A percentile compares a stretch with the other conserved stretches of the same genome.
phyloP scores from a whole-genome alignment of 106 monocot species.

The Acorus calamus region DNA sequence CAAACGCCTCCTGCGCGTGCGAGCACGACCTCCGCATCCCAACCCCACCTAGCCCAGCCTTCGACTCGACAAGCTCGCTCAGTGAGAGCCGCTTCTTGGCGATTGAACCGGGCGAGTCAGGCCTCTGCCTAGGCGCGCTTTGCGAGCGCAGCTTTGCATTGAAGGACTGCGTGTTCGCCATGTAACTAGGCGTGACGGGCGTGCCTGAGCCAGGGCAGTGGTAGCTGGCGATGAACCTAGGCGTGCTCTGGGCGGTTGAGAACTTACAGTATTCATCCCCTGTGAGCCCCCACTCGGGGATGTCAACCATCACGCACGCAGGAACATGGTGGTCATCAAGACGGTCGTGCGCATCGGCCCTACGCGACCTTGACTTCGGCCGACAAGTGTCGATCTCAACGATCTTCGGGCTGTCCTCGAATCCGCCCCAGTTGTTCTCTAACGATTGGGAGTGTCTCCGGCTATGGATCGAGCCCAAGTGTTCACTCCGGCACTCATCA shows the following conservation, averaged over 20 bases:
- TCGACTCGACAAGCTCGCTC: conserved; percentile 42
- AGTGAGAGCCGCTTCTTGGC: conserved; percentile 24
- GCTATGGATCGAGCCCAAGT: conserved; percentile 17
- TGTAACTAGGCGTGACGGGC: conserved; percentile 49
- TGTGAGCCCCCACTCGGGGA: conserved; percentile 33
- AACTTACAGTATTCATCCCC: conserved; percentile 23
- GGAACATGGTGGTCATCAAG: conserved; percentile 10
- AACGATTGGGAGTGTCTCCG: conserved; percentile 25
- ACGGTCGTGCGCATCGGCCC: no score
- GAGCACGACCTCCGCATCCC: conserved; percentile 47
- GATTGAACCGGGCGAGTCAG: conserved; percentile 15
- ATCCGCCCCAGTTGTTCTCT: conserved; percentile 19
- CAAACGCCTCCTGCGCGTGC: conserved; percentile 41
- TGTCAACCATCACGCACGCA: conserved; percentile 24
- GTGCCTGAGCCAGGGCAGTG: not conserved
- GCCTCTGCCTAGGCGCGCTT: conserved; percentile 83
- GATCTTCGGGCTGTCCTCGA: conserved; percentile 47
- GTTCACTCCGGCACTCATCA: conserved; percentile 34
- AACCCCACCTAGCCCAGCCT: conserved; percentile 52
- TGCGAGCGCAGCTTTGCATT: conserved; percentile 82
- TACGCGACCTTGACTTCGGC: conserved; percentile 32
- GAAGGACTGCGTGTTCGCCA: conserved; percentile 82
- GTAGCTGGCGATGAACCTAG: conserved; percentile 9
- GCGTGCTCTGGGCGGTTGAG: conserved; percentile 32
- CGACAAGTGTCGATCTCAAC: conserved; percentile 58